Evolutionary conservation across 257 asterid species (phyloP), one percentile per base, ranked within the genome.

Genomic region (Haberlea rhodopensis): DNA sequence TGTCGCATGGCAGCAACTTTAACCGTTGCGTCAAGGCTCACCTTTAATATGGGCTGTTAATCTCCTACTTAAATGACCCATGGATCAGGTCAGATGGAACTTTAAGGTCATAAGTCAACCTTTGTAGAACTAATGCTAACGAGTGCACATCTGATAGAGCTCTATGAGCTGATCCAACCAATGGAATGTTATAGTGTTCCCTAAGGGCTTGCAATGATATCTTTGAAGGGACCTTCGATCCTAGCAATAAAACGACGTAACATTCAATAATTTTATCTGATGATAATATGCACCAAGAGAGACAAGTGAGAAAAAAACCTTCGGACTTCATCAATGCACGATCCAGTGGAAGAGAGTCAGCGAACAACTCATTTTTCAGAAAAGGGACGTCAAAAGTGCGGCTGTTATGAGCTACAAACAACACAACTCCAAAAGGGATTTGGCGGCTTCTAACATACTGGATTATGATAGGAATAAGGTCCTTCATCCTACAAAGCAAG

Each of bases 401-500:
- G 34, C 86, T 97, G 26, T 89, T 92, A 58, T 92, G 98, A 55
- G 97, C 88, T 48, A 92, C 80, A 63, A 82, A 78, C 62, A 92
- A 84, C 62, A 89, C 95, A 67, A 77, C 67, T 43, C 97, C 98
- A 68, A 81, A 83, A 46, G 96, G 96, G 51, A 84, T 53, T 80
- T 82, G 91, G 11, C 96, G 96, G 81, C 96, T 92, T 67, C 67
- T 70, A 29, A 89, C 77, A 58, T 81, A 92, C 52, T 78, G 67
- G 60, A 89, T 68, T 65, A 92, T 73, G 76, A 89, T 68, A 3
- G 98, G 98, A 65, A 92, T 85, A 53, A 92, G 80, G 62, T 92
- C 97, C 87, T 84, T 87, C 98, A 89, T 92, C 90, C 98, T 92
- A 71, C 78, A 75, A 70, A n/a, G 18, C 28, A n/a, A n/a, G n/a